These are phyloP conservation scores for Melastoma candidum DNA, from an alignment of 441 rosid genomes.

Conservation along the genomic window DNA sequence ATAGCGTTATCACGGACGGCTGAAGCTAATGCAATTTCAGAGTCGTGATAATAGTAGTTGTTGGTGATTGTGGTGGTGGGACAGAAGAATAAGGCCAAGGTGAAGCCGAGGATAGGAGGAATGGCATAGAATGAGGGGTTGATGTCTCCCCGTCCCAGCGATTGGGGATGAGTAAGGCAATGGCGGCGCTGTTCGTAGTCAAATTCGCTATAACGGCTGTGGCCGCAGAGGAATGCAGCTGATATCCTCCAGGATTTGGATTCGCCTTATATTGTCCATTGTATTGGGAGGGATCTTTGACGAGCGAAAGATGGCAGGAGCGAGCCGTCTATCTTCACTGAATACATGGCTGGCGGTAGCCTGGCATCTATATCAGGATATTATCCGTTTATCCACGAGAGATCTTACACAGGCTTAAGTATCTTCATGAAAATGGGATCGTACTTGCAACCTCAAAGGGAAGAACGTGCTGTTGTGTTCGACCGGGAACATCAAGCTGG, in stretches of 20 bases:
- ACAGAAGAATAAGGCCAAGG: background rate
- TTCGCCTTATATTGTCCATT: constrained; percentile 24
- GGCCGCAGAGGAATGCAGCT: constrained; percentile 19
- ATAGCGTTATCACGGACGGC: constrained; percentile 7
- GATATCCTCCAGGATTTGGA: constrained; percentile 21
- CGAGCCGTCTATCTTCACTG: constrained; percentile 23
- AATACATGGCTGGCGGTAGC: constrained; percentile 31
- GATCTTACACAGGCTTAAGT: constrained; percentile 23
- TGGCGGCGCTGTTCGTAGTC: constrained; percentile 23
- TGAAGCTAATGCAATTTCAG: constrained; percentile 8
- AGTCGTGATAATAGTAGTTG: background rate
- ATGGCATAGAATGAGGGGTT: constrained; percentile 13
- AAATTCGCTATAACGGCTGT: constrained; percentile 18
- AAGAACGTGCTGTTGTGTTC: constrained; percentile 24
- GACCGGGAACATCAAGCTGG: constrained; percentile 22
- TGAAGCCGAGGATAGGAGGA: background rate
- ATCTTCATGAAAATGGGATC: constrained; percentile 26
- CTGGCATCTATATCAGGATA: constrained; percentile 17
- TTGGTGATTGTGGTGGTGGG: background rate
- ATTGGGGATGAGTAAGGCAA: constrained; percentile 25
- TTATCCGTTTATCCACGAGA: constrained; percentile 20
- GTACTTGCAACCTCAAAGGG: constrained; percentile 29
- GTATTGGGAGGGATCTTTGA: constrained; percentile 15
- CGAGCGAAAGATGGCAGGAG: constrained; percentile 9
- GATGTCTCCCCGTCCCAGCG: constrained; percentile 8